Base-by-base conservation (phyloP, 2,329 filamentous ascomycete species). In the Xylariaceae sp. region DNA sequence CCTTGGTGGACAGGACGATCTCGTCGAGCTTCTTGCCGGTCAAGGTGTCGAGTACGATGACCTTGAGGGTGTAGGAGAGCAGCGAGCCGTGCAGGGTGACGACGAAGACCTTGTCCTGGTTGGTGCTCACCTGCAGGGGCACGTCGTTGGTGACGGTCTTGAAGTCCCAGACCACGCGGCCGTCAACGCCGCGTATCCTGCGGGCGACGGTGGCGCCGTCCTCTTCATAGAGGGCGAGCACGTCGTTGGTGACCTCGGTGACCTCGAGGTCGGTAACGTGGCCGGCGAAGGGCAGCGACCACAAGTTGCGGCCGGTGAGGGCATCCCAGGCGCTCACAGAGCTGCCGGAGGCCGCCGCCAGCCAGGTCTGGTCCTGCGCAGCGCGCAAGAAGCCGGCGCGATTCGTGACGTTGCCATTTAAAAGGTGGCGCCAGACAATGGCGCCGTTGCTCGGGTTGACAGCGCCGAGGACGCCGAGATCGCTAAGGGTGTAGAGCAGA, bases 401-500 rank as follows among this genome's bases (percentile, higher is more conserved):
- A 47, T 71, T 69, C 42, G 76, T 76, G 33, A 72, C 61, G 44
- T 76, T 76, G 31, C 75, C 74, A n/a, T 79, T 73, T 42, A 96
- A 70, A 48, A 83, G 74, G 65, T 97, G 93, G 49, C 94, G 82
- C 94, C 94, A 99, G 2, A 97, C 81, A 14, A 97, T 67, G 2
- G 82, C 79, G 16, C 94, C 93, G 66, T 87, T 92, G 66, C 86
- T 88, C 1, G 94, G 94, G 63, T 97, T 95, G 43, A 97, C 80
- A 1, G 93, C 93, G 45, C 90, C 94, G 16, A 99, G 72, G 2
- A 97, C 82, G 36, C 86, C 84, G 45, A 91, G 80, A 52, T 97
- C 89, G 58, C 90, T 95, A 42, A 97, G 75, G 0, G 94, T 95
- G 70, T 97, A 99, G 47, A 99, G 80, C 36, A 99, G 79, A 48